Evolutionary conservation across 768 basidiomycete genomes (phyloP).

Genomic region (Mycena crocata): DNA sequence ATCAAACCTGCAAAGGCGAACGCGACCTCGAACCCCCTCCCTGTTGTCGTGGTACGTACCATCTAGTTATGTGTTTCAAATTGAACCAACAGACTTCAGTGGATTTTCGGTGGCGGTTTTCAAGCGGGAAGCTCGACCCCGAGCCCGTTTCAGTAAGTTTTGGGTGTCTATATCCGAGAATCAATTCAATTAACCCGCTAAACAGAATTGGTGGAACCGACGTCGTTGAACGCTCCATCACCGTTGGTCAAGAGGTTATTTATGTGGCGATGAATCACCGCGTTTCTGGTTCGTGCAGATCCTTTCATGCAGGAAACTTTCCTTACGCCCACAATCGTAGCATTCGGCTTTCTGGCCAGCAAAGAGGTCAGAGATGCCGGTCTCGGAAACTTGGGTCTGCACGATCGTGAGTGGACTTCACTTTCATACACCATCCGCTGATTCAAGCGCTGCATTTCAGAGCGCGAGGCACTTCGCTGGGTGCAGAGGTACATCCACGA

Average conservation of each 20-base stretch:
- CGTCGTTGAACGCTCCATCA: slow-evolving; percentile 59
- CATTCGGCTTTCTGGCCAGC: slow-evolving; percentile 59
- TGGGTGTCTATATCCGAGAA: slow-evolving; percentile 1
- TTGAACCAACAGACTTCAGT: slow-evolving; percentile 43
- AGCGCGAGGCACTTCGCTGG: slow-evolving; percentile 71
- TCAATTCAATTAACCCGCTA: too few species aligned
- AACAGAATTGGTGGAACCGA: too few species aligned
- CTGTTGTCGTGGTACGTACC: slow-evolving; percentile 59
- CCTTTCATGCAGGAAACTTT: background rate
- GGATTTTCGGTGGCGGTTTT: slow-evolving; percentile 57
- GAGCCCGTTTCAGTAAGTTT: slow-evolving; percentile 12
- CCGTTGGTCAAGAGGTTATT: slow-evolving; percentile 57
- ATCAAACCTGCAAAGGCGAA: slow-evolving; percentile 51
- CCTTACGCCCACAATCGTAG: slow-evolving; percentile 19
- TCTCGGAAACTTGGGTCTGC: slow-evolving; percentile 68
- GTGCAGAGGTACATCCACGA: slow-evolving; percentile 68
- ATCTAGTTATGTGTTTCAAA: background rate
- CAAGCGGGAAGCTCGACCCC: slow-evolving; percentile 32
- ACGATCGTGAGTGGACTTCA: slow-evolving; percentile 55
- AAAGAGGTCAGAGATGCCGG: slow-evolving; percentile 57
- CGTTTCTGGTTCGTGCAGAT: slow-evolving; percentile 24
- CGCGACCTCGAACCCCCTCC: slow-evolving; percentile 52
- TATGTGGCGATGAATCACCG: slow-evolving; percentile 67
- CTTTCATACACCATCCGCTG: background rate
- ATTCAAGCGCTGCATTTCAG: slow-evolving; percentile 45